Base-by-base conservation (phyloP, 2,329 filamentous ascomycete genomes). In the Monilinia vaccinii-corymbosi region DNA sequence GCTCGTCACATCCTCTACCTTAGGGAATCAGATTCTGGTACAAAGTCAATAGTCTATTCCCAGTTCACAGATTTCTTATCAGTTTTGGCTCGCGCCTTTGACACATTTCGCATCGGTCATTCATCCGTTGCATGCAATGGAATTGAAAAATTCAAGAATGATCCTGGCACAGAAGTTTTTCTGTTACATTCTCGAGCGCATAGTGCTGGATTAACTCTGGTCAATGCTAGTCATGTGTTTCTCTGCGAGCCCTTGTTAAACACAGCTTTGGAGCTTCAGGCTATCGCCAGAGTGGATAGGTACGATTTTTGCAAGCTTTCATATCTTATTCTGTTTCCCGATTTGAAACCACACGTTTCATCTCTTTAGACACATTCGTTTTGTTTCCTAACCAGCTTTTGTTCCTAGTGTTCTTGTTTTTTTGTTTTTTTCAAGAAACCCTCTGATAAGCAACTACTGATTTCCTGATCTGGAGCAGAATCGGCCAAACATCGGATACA, bases 231-330 rank as follows among this genome's bases (percentile, higher is more conserved):
- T 51, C 91, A 97, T 70, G 91, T 97, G 1, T 95, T 97, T 70
- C 81, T 99, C 5, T 96, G 91, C 72, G 94, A 99, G 71, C 94
- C 94, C 2, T 78, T 97, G 4, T 84, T 97, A 67, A 96, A 97
- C 70, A 93, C 93, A 0, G 91, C 92, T 0, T 84, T 99, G 18
- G 94, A 97, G 73, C 79, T 97, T 11, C 94, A 99, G 73, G 93
- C 92, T 16, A 96, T 97, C 69, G 92, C 93, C 0, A 87, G 94
- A 60, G 92, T 85, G 94, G 40, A 99, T 99, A 64, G 94, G 94
- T 0, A 36, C 14, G 34, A 36, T 36, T 11, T 36, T 28, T 28
- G 25, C 25, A 28, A 28, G 25, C 25, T 28, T 28, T 36, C 4
- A 36, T 11, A 36, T 14, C 34, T 11, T 14, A 36, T 36, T 36